Conservation (phyloP, 495 filamentous ascomycete species). For the Talaromyces liani region DNA sequence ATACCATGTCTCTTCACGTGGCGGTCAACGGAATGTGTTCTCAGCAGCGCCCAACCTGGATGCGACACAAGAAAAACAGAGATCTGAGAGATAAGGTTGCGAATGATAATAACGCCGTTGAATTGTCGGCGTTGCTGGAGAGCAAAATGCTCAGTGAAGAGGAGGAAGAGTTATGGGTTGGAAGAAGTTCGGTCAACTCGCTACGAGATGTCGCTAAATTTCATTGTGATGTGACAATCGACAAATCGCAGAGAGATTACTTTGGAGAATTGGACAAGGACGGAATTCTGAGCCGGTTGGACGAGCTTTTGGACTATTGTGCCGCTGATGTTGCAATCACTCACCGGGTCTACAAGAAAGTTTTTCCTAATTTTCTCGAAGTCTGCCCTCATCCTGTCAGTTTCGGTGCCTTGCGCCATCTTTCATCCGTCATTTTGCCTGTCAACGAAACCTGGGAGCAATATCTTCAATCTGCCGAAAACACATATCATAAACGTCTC, state of each 20-base stretch:
- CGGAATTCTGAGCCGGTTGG: slow-evolving; percentile 59
- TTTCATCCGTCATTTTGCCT: slow-evolving; percentile 87
- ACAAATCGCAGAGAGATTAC: slow-evolving; percentile 79
- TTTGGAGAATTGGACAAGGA: slow-evolving; percentile 77
- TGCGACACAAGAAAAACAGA: slow-evolving; percentile 85
- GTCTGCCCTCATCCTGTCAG: slow-evolving; percentile 95
- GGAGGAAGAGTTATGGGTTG: slow-evolving; percentile 92
- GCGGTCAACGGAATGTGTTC: slow-evolving; percentile 99
- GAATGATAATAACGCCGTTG: slow-evolving; percentile 58
- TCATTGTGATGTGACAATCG: slow-evolving; percentile 84
- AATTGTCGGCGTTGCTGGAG: slow-evolving; percentile 64
- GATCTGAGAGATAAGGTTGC: slow-evolving; percentile 78
- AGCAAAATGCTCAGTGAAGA: slow-evolving; percentile 63
- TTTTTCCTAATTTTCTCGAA: slow-evolving; percentile 81
- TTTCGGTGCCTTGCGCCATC: slow-evolving; percentile 86
- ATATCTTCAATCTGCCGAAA: slow-evolving; percentile 76
- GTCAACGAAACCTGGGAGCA: slow-evolving; percentile 80
- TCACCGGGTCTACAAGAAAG: slow-evolving; percentile 83
- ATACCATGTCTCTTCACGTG: slow-evolving; percentile 98
- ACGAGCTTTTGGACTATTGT: slow-evolving; percentile 88
- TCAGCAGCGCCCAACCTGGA: slow-evolving; percentile 90
- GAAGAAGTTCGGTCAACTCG: slow-evolving; percentile 89
- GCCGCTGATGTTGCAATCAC: slow-evolving; percentile 91
- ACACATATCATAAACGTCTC: slow-evolving; percentile 70
- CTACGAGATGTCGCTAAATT: slow-evolving; percentile 95